These are phyloP conservation scores for Saccharomyces hybrid DNA, from an alignment of 1,139 yeast species.

Conservation along the genomic window DNA sequence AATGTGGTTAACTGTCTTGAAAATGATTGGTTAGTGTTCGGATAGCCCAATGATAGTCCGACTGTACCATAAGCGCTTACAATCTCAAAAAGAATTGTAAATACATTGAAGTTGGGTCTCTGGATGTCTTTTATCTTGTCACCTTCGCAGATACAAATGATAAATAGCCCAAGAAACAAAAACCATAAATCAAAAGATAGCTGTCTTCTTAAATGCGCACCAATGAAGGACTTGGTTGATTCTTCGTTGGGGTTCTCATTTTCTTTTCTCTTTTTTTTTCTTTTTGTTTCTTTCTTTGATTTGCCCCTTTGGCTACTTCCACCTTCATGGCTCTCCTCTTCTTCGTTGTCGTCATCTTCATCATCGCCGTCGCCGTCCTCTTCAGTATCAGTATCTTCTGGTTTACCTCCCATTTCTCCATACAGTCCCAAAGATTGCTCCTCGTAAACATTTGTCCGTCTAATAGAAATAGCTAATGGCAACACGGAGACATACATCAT, in stretches of 20 bases:
- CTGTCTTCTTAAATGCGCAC: slow-evolving; percentile 85
- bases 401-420: slow-evolving; percentile 35
- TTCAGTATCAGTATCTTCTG: slow-evolving; percentile 13
- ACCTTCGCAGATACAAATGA: slow-evolving; percentile 82
- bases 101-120: slow-evolving; percentile 52
- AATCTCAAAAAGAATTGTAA: slow-evolving; percentile 74
- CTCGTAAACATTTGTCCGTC: slow-evolving; percentile 95
- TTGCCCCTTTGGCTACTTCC: slow-evolving; percentile 2
- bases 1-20: slow-evolving; percentile 62
- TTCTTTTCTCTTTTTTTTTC: slow-evolving; percentile 5
- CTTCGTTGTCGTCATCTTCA: slow-evolving; percentile 31
- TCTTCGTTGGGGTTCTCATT: slow-evolving; percentile 1
- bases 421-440: slow-evolving; percentile 91
- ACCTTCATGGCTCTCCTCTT: slow-evolving; percentile 15
- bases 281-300: slow-evolving; percentile 3
- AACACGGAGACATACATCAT: slow-evolving; percentile 98
- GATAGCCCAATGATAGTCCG: slow-evolving; percentile 81
- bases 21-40: slow-evolving; percentile 58
- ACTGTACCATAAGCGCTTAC: slow-evolving; percentile 96
- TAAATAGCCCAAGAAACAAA: slow-evolving; percentile 73
- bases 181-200: slow-evolving; percentile 94
- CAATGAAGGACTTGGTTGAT: slow-evolving; percentile 52
- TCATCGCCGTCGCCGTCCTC: slow-evolving; percentile 13
- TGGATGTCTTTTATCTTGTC: slow-evolving; percentile 42
- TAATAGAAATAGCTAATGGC: slow-evolving; percentile 90